A percentile compares a stretch with the other conserved stretches of the same genome.
Evolutionary conservation across 331 rosid species (phyloP).

Genomic region (Acacia concinna): DNA sequence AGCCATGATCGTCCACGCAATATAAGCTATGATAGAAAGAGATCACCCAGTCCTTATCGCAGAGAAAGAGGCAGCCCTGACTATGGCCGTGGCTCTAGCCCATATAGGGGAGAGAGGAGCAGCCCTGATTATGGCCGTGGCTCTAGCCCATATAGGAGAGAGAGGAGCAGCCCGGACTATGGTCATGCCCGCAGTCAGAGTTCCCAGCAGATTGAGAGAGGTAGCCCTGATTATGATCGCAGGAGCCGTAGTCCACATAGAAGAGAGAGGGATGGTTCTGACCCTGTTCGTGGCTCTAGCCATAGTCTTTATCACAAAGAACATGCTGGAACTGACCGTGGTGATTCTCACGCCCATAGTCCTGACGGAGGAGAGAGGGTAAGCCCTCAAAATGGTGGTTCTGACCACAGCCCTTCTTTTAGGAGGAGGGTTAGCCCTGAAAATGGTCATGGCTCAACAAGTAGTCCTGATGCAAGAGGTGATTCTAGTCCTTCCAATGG

Average conservation of each 20-base stretch:
- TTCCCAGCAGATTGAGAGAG: constrained; percentile 60
- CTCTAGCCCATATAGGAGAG: constrained; percentile 63
- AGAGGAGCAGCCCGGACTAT: constrained; percentile 82
- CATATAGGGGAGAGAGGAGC: constrained; percentile 64
- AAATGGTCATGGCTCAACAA: constrained; percentile 41
- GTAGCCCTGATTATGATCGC: constrained; percentile 66
- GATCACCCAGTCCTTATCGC: constrained; percentile 85
- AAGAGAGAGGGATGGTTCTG: constrained; percentile 61
- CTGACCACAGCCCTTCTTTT: constrained; percentile 54
- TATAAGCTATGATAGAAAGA: constrained; percentile 60
- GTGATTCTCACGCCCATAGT: constrained; percentile 41
- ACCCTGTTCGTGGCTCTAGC: constrained; percentile 54
- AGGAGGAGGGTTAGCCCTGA: constrained; percentile 54
- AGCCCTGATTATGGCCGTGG: constrained; percentile 98
- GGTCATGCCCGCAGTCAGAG: constrained; percentile 63
- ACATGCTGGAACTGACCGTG: constrained; percentile 43
- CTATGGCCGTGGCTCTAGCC: constrained; percentile 84
- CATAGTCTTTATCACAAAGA: constrained; percentile 68
- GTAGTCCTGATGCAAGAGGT: constrained; percentile 51
- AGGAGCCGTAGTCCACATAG: constrained; percentile 69
- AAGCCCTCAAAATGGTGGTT: constrained; percentile 56
- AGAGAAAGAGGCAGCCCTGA: constrained; percentile 97
- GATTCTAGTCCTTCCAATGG: constrained; percentile 57
- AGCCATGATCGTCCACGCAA: constrained; percentile 52
- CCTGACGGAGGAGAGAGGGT: constrained; percentile 44